These are phyloP conservation scores for Barnettozyma populi DNA, from an alignment of 805 yeast species.

Conservation along the genomic window DNA sequence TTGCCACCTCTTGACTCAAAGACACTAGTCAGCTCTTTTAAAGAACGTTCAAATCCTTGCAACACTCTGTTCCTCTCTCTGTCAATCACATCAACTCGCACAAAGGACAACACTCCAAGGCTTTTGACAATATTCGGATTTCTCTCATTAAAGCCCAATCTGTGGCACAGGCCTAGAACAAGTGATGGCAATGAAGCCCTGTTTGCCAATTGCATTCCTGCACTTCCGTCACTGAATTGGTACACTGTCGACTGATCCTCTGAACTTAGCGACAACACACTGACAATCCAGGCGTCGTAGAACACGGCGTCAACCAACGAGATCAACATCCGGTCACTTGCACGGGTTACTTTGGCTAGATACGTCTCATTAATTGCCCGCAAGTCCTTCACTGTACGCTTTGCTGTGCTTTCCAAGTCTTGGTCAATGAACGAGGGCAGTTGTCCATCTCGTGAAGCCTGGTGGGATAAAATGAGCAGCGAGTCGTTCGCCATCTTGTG, in stretches of 20 bases:
- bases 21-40: conserved; percentile 24
- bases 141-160: conserved; percentile 34
- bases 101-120: conserved; percentile 6
- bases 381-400: conserved; percentile 33
- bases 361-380: conserved; percentile 33
- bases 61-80: conserved; percentile 17
- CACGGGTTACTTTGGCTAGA: conserved; percentile 26
- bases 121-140: conserved; percentile 28
- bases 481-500: conserved; percentile 25
- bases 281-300: conserved; percentile 45
- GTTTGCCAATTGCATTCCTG: conserved; percentile 7
- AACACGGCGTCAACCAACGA: conserved; percentile 41
- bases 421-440: conserved; percentile 57
- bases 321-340: conserved; percentile 31
- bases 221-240: conserved; percentile 12
- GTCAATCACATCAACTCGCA: conserved; percentile 1
- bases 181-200: conserved; percentile 10
- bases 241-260: conserved; percentile 23
- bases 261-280: conserved; percentile 23
- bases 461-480: conserved; percentile 41
- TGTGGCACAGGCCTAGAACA: conserved; percentile 21
- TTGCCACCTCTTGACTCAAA: conserved; percentile 13
- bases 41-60: conserved; percentile 19
- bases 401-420: conserved; percentile 25
- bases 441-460: conserved; percentile 37